These are phyloP conservation scores for Solanum neorickii DNA, from an alignment of 257 asterid species.

Conservation along the genomic window DNA sequence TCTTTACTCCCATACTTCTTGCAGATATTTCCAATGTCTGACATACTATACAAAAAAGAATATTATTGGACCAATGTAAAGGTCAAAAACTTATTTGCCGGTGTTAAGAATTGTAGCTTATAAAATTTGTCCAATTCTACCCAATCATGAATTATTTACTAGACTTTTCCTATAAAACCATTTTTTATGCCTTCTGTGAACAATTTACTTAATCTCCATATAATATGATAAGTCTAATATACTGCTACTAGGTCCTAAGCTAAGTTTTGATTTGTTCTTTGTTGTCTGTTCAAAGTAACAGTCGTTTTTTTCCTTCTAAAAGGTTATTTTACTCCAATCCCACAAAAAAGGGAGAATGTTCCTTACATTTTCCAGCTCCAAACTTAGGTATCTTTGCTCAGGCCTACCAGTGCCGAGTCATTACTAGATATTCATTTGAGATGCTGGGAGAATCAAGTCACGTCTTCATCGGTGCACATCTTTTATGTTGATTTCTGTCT, in stretches of 20 bases:
- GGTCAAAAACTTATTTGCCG: background rate
- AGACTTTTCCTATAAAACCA: background rate
- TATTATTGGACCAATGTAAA: background rate
- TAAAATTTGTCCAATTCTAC: background rate
- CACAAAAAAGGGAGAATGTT: background rate
- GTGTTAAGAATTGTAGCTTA: background rate
- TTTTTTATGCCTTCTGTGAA: background rate
- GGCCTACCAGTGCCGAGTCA: background rate
- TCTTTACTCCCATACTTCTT: background rate
- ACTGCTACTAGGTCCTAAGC: background rate
- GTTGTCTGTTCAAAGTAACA: background rate
- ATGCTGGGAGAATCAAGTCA: background rate
- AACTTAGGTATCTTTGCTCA: background rate
- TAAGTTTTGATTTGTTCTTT: background rate
- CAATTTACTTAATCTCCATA: background rate
- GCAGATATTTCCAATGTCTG: background rate
- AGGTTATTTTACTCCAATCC: background rate
- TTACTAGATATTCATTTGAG: background rate
- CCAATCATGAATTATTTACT: background rate
- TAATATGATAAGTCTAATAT: background rate
- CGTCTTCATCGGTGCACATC: background rate
- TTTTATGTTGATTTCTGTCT: background rate
- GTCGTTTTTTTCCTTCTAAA: background rate
- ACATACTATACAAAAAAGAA: background rate
- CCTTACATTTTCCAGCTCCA: background rate